Evolutionary conservation across 305 asterid genomes (phyloP).

Genomic region (Fraxinus nigra): DNA sequence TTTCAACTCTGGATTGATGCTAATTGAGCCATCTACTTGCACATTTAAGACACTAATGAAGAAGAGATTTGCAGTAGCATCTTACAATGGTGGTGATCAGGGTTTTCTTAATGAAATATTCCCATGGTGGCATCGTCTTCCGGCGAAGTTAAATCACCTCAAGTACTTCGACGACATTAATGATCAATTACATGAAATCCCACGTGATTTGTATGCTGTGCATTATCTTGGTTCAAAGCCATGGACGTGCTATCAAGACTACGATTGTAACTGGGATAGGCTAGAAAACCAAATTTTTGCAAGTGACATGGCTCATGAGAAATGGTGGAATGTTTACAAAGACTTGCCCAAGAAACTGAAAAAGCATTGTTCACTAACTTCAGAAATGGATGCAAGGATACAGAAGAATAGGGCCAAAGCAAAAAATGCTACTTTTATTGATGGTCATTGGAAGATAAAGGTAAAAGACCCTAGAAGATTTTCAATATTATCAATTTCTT

Average conservation of each 20-base stretch:
- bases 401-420: conserved; percentile 38
- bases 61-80: conserved; percentile 32
- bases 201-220: conserved; percentile 29
- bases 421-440: conserved; percentile 34
- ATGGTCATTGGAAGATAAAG: conserved; percentile 66
- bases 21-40: conserved; percentile 65
- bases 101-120: conserved; percentile 66
- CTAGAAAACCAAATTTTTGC: conserved; percentile 34
- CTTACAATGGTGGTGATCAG: conserved; percentile 82
- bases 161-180: conserved; percentile 29
- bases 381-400: conserved; percentile 41
- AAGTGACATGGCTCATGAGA: conserved; percentile 59
- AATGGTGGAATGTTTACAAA: conserved; percentile 69
- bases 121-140: conserved; percentile 79
- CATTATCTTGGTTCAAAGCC: conserved; percentile 85
- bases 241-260: conserved; percentile 78
- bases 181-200: conserved; percentile 14
- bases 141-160: conserved; percentile 41
- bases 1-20: conserved; percentile 74
- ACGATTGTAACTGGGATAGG: conserved; percentile 81
- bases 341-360: conserved; percentile 46
- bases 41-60: conserved; percentile 53
- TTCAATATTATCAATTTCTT: neutral
- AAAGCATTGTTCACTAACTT: conserved; percentile 42
- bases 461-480: conserved; percentile 49